These are phyloP conservation scores for Zarea fungicola DNA, from an alignment of 2,329 filamentous ascomycete species.

Conservation along the genomic window DNA sequence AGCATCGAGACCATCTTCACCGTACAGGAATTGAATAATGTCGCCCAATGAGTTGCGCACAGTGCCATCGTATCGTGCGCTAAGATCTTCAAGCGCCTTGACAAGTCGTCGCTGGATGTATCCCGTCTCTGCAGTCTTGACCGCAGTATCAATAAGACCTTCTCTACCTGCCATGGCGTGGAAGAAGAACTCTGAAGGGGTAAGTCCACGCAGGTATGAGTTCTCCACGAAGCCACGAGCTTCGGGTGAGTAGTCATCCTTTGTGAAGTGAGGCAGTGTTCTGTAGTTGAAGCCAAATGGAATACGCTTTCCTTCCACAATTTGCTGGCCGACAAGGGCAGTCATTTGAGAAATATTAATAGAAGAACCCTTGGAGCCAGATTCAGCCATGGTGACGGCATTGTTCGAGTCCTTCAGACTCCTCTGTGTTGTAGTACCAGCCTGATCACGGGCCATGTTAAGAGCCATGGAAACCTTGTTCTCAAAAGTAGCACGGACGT, in stretches of 20 bases:
- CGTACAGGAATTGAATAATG: slow-evolving; percentile 94
- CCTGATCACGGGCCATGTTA: slow-evolving; percentile 93
- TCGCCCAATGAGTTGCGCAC: slow-evolving; percentile 96
- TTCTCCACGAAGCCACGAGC: slow-evolving; percentile 98
- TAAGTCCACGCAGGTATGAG: slow-evolving; percentile 92
- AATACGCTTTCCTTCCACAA: slow-evolving; percentile 97
- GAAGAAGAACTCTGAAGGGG: slow-evolving; percentile 97
- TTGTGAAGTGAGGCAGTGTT: slow-evolving; percentile 94
- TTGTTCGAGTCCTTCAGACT: slow-evolving; percentile 96
- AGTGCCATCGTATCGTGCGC: slow-evolving; percentile 95
- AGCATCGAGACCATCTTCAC: slow-evolving; percentile 93
- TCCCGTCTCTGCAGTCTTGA: slow-evolving; percentile 98
- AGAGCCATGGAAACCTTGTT: slow-evolving; percentile 91
- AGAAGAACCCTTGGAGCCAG: slow-evolving; percentile 95
- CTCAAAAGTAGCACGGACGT: slow-evolving; percentile 95
- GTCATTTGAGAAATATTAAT: slow-evolving; percentile 99
- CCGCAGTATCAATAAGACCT: slow-evolving; percentile 98
- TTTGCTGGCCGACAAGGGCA: slow-evolving; percentile 94
- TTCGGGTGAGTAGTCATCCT: slow-evolving; percentile 97
- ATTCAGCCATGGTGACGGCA: slow-evolving; percentile 90
- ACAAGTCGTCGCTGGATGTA: slow-evolving; percentile 98
- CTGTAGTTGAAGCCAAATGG: slow-evolving; percentile 99
- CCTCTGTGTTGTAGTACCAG: slow-evolving; percentile 86
- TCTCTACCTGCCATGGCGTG: slow-evolving; percentile 99
- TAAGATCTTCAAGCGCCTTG: slow-evolving; percentile 96